Evolutionary conservation across 2,329 filamentous ascomycete species (phyloP).

Genomic region (Fusarium sp.): DNA sequence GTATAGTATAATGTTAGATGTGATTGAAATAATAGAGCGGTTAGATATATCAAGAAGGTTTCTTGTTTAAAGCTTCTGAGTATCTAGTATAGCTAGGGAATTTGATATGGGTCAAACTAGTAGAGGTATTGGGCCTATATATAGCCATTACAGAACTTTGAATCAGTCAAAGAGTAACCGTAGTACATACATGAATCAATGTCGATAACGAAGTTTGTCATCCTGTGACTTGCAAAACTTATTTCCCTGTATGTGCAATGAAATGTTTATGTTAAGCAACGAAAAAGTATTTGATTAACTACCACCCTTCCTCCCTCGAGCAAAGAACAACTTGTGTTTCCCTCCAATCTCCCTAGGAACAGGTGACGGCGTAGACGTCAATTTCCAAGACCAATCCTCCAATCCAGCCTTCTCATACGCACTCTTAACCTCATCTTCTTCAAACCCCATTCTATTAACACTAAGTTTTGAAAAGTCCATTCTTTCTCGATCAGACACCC

Average conservation of each 20-base stretch:
- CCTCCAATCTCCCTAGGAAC: conserved; percentile 44
- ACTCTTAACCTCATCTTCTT: conserved; percentile 34
- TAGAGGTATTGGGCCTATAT: neutral
- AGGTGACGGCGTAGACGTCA: conserved; percentile 31
- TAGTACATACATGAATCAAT: neutral
- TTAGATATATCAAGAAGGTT: neutral
- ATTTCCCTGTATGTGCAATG: neutral
- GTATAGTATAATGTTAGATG: neutral
- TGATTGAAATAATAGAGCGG: neutral
- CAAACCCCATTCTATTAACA: conserved; percentile 42
- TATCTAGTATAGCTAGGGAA: neutral
- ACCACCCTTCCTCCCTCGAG: conserved; percentile 31
- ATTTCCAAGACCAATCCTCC: conserved; percentile 43
- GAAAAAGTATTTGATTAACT: neutral
- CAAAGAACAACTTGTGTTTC: conserved; percentile 45
- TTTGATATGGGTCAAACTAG: neutral
- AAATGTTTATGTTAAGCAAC: neutral
- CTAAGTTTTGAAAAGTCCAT: conserved; percentile 27
- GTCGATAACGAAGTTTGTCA: neutral
- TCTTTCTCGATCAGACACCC: conserved; percentile 27
- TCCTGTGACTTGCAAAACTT: too few species aligned
- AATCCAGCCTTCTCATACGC: conserved; percentile 44
- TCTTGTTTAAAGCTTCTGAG: neutral
- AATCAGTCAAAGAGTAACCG: neutral
- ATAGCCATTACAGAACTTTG: neutral